Base-by-base conservation (phyloP, 345 rosid species). In the Pelargonium nanum region DNA sequence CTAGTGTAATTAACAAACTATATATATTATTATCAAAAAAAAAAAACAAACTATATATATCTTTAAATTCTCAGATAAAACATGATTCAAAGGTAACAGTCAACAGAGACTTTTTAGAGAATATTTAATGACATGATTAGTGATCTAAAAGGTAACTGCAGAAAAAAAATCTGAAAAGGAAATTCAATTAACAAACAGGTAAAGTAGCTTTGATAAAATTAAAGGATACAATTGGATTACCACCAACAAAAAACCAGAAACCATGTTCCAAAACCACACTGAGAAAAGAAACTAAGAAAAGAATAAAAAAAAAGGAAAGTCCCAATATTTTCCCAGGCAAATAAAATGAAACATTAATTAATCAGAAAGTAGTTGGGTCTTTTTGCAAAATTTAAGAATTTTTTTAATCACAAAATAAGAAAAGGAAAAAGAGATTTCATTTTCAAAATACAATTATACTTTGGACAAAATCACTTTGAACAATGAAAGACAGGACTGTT, bases 221-320 rank as follows among this genome's bases (percentile, higher is more conserved):
- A 28, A 28, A 28, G 7, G 3, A 28, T n/a, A n/a, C n/a, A 28
- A 3, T 28, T 28, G 3, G 32, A 28, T 28, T 28, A 2, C 32
- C 32, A 28, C 32, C 7, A 28, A 28, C 32, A 28, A 28, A 7
- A 28, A 7, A 2, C 7, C 3, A 28, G 32, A 28, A 28, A 28
- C 32, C n/a, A n/a, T n/a, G 7, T 28, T 28, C 7, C 32, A 28
- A 7, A 7, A 40, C 16, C 48, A 40, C 48, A 40, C n/a, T 40
- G 17, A 40, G 48, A 12, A n/a, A n/a, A n/a, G n/a, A n/a, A n/a
- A n/a, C n/a, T n/a, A 40, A 40, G 48, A 40, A 40, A 40, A 17
- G 48, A 40, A 40, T 6, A 40, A 9, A 40, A 17, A 48, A 55
- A 70, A 68, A 64, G 60, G 30, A 57, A 23, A 70, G 57, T 6